Evolutionary conservation across 768 basidiomycete genomes (phyloP).

Genomic region (Dentipellis fragilis): DNA sequence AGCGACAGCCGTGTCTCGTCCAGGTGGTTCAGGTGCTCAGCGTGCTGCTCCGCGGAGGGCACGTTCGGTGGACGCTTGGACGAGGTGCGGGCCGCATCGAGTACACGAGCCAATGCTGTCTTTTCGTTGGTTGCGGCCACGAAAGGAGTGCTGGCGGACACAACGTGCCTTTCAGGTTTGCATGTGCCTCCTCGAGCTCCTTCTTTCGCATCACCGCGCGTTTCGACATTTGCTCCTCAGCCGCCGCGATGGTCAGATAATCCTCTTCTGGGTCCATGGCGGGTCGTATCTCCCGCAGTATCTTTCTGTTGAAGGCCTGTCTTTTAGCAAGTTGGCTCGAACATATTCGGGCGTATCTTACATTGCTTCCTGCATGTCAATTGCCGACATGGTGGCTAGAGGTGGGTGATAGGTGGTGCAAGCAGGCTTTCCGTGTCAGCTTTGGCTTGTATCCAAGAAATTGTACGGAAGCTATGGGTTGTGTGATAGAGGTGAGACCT

Average conservation of each 20-base stretch:
- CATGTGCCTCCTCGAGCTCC: slow-evolving; percentile 58
- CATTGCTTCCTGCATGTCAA: not conserved
- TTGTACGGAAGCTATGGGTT: too few species aligned
- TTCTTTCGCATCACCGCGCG: slow-evolving; percentile 50
- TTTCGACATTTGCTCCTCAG: slow-evolving; percentile 58
- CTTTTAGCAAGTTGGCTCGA: not conserved
- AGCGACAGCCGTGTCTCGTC: slow-evolving; percentile 55
- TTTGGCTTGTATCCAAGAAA: too few species aligned
- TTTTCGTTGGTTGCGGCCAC: not conserved
- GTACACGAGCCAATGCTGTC: slow-evolving; percentile 48
- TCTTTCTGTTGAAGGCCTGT: slow-evolving; percentile 33
- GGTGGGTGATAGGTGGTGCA: too few species aligned
- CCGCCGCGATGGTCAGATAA: slow-evolving; percentile 62
- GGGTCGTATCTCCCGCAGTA: slow-evolving; percentile 57
- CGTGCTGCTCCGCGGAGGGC: slow-evolving; percentile 57
- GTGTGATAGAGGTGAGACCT: too few species aligned
- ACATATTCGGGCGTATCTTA: not conserved
- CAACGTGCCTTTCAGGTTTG: slow-evolving; percentile 48
- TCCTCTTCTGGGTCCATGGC: slow-evolving; percentile 77
- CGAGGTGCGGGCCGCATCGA: slow-evolving; percentile 64
- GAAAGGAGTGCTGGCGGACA: not conserved
- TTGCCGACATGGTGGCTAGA: not conserved
- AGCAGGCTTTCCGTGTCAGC: too few species aligned
- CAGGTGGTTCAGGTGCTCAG: slow-evolving; percentile 50
- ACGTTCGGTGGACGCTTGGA: slow-evolving; percentile 60